phyloP scores from a whole-genome alignment of 257 asterid genomes.

The Gentiana dahurica region DNA sequence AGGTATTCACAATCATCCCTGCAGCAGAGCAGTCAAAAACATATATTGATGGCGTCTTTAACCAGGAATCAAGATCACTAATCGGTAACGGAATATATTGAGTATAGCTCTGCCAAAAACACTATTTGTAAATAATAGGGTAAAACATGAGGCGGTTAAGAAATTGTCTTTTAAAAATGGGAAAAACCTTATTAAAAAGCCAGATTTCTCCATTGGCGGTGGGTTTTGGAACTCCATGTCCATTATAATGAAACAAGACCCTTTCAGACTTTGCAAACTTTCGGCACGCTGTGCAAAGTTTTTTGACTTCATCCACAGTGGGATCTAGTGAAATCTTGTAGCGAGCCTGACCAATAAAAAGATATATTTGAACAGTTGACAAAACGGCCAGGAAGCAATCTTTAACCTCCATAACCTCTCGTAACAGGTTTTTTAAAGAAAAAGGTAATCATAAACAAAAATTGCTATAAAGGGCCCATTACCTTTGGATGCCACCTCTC shows the following conservation, averaged over 20 bases:
- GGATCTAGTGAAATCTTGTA: constrained; percentile 86
- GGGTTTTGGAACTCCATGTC: constrained; percentile 99
- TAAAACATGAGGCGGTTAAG: too few relatives aligned
- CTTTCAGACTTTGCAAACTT: constrained; percentile 94
- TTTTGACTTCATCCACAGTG: constrained; percentile 91
- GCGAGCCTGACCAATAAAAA: constrained; percentile 51
- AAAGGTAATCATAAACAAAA: too few relatives aligned
- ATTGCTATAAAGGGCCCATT: constrained; percentile 9
- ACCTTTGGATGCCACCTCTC: constrained; percentile 89
- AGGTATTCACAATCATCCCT: constrained; percentile 82
- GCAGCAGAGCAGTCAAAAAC: constrained; percentile 99
- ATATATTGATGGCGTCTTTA: constrained; percentile 92
- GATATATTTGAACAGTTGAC: neutral
- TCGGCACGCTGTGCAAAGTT: constrained; percentile 87
- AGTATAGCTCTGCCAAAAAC: constrained; percentile 63
- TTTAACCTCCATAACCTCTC: too few relatives aligned
- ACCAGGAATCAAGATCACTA: constrained; percentile 91
- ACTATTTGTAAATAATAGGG: constrained; percentile 4
- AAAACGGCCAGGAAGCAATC: neutral
- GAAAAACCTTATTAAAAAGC: constrained; percentile 81
- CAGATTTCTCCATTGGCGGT: constrained; percentile 94
- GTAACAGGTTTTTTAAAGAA: too few relatives aligned
- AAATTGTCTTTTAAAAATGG: too few relatives aligned
- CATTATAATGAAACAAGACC: constrained; percentile 94
- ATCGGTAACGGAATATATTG: constrained; percentile 93